Conservation (phyloP, 495 filamentous ascomycete genomes). For the Aspergillus ellipticus region DNA sequence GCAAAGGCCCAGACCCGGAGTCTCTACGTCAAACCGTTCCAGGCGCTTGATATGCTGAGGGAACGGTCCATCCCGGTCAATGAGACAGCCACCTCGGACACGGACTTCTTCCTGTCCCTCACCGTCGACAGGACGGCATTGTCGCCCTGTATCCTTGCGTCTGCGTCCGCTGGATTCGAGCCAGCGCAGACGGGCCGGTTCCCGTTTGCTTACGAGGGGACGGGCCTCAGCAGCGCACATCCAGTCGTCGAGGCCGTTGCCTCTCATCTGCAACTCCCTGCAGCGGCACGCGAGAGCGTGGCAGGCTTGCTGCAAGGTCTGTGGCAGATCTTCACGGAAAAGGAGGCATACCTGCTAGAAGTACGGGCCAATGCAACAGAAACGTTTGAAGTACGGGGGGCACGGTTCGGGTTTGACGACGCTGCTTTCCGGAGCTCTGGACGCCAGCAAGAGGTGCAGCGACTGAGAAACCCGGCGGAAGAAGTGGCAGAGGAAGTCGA, state of each 20-base stretch:
- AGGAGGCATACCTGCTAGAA: constrained; percentile 64
- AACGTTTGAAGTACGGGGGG: constrained; percentile 44
- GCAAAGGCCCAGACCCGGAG: constrained; percentile 42
- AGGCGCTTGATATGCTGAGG: constrained; percentile 59
- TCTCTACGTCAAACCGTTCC: constrained; percentile 55
- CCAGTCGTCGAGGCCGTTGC: constrained; percentile 39
- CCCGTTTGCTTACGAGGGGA: constrained; percentile 55
- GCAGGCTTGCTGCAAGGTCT: constrained; percentile 50
- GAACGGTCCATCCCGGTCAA: constrained; percentile 47
- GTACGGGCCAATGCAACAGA: constrained; percentile 41
- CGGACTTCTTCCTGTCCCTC: constrained; percentile 54
- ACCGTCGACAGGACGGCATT: constrained; percentile 61
- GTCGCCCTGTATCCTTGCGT: constrained; percentile 65
- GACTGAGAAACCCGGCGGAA: constrained; percentile 45
- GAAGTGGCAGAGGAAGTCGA: constrained; percentile 59
- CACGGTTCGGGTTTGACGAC: constrained; percentile 71
- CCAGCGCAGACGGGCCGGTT: constrained; percentile 47
- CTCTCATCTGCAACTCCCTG: constrained; percentile 49
- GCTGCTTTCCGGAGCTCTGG: constrained; percentile 64
- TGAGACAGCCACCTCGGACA: constrained; percentile 27
- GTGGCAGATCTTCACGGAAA: constrained; percentile 58
- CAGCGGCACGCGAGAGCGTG: constrained; percentile 39
- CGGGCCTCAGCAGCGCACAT: constrained; percentile 27
- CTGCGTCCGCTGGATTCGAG: constrained; percentile 43
- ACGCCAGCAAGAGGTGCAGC: constrained; percentile 64